Base-by-base conservation (phyloP, 805 yeast species). In the Cyberlindnera bimundalis region DNA sequence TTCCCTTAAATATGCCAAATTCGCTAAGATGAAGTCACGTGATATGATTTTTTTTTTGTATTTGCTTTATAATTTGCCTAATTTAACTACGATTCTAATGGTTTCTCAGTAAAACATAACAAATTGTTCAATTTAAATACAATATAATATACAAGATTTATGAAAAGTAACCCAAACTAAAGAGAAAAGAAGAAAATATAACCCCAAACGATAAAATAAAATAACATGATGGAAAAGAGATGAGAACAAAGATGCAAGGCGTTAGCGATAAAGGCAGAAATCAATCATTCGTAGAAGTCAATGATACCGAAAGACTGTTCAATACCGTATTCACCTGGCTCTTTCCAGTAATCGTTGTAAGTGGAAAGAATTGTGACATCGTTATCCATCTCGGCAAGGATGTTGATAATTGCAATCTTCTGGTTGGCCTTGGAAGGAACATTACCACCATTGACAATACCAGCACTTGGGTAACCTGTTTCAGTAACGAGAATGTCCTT, bases 381-480 rank as follows among this genome's bases (percentile, higher is more conserved):
- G 26, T 76, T 68, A 30, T 80, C 77, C 35, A 81, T 64, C 20
- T 67, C 73, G 18, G 74, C 67, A 40, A 89, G 64, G 38, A 90
- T 81, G 14, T 77, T 62, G 44, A 70, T 63, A 43, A 90, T 71
- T 13, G 96, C 96, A 40, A 70, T 67, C 40, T 63, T 57, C 68
- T 89, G 96, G 65, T 88, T 89, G 10, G 59, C 85, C 6, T 64
- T 58, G 27, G 42, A 35, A 45, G 96, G 96, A 29, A 79, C 74
- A 51, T 88, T 84, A 37, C 65, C 64, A 41, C 96, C 96, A 57
- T 86, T 79, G 43, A 71, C 67, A 45, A 58, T 60, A 55, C 96
- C 96, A 29, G 69, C 66, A 51, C 81, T 77, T 53, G 96, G 96
- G 60, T 86, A 89, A 32, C 96, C 96, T 5, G 96, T 88, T 64